phyloP scores from a whole-genome alignment of 441 rosid species.

The Adansonia gregorii region DNA sequence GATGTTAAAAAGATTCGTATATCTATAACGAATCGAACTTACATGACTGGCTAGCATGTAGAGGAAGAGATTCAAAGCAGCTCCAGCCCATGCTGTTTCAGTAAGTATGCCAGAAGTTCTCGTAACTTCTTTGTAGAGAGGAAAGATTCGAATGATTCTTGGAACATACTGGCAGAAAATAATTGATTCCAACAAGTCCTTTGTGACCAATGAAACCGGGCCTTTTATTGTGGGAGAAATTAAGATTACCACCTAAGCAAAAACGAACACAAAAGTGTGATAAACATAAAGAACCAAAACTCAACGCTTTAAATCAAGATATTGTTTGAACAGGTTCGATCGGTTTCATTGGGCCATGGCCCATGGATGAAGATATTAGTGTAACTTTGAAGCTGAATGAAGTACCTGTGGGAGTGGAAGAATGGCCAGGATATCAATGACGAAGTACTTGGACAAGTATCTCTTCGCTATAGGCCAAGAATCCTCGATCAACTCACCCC shows the following conservation, averaged over 20 bases:
- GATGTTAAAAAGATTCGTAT: neutral
- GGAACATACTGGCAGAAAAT: slow-evolving; percentile 66
- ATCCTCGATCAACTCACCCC: slow-evolving; percentile 61
- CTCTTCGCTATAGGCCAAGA: slow-evolving; percentile 41
- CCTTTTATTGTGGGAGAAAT: slow-evolving; percentile 37
- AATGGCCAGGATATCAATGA: slow-evolving; percentile 57
- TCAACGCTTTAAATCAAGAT: neutral
- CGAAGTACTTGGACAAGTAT: slow-evolving; percentile 49
- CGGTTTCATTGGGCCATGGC: too few species aligned
- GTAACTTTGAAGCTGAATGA: slow-evolving; percentile 7
- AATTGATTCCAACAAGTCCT: slow-evolving; percentile 53
- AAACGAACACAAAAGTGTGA: neutral
- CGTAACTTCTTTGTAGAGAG: slow-evolving; percentile 56
- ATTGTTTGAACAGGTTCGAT: neutral
- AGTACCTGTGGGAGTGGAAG: slow-evolving; percentile 75
- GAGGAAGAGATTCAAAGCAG: slow-evolving; percentile 73
- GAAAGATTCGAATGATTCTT: slow-evolving; percentile 56
- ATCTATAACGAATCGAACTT: slow-evolving; percentile 32
- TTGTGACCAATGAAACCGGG: slow-evolving; percentile 50
- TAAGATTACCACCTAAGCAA: slow-evolving; percentile 53
- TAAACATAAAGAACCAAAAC: neutral
- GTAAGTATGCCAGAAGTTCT: slow-evolving; percentile 75
- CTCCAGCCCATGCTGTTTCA: slow-evolving; percentile 90
- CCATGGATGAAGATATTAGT: neutral
- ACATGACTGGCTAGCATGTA: slow-evolving; percentile 95